Conservation (phyloP, 139 green algal genomes). For the Tetratostichococcus sp. region DNA sequence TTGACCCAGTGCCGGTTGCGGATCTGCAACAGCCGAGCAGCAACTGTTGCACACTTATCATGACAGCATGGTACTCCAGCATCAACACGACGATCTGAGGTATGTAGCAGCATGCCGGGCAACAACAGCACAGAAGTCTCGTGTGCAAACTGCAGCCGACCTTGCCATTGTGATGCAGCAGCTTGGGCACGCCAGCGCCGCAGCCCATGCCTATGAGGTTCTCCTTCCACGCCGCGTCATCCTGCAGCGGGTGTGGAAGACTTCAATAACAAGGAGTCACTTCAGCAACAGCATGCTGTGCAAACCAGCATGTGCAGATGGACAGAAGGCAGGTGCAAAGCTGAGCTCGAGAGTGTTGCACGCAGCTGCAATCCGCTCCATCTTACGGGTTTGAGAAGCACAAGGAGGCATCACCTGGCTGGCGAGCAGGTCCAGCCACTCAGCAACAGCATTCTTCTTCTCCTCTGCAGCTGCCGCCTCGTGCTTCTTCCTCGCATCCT, state of each 20-base stretch:
- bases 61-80: too few relatives aligned
- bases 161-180: slow-evolving; percentile 37
- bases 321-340: too few relatives aligned
- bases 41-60: background rate
- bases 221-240: slow-evolving; percentile 32
- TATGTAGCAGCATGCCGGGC: too few relatives aligned
- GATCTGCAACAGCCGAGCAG: slow-evolving; percentile 12
- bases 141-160: too few relatives aligned
- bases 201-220: slow-evolving; percentile 39
- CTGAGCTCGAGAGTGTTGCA: too few relatives aligned
- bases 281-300: too few relatives aligned
- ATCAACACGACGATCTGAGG: too few relatives aligned
- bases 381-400: background rate
- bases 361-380: background rate
- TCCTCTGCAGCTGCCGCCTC: background rate
- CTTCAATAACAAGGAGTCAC: background rate
- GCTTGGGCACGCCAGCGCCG: slow-evolving; percentile 29
- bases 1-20: slow-evolving; percentile 54
- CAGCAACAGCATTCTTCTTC: background rate
- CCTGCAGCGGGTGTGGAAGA: slow-evolving; percentile 8
- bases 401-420: slow-evolving; percentile 1
- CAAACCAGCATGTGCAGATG: too few relatives aligned
- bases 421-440: background rate
- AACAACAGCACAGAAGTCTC: too few relatives aligned
- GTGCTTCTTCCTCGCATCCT: background rate